phyloP scores from a whole-genome alignment of 2,329 filamentous ascomycete species.

The Thyridium curvatum region DNA sequence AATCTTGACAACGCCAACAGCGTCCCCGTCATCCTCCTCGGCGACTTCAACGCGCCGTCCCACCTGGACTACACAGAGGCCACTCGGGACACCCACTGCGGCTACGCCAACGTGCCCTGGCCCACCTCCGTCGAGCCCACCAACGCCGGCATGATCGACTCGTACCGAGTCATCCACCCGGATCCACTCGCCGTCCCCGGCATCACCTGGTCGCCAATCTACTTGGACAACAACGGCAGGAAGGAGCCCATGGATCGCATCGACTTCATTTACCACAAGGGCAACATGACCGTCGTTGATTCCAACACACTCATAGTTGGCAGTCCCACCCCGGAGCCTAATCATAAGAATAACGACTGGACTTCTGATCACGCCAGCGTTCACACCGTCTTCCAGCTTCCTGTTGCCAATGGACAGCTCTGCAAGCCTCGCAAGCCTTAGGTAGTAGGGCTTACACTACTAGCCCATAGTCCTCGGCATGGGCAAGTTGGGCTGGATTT shows the following conservation, averaged over 20 bases:
- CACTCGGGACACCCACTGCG: slow-evolving; percentile 26
- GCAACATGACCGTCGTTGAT: slow-evolving; percentile 19
- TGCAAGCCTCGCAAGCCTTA: too few relatives aligned
- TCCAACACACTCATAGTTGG: slow-evolving; percentile 25
- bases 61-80: slow-evolving; percentile 33
- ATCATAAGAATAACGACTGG: slow-evolving; percentile 32
- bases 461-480: too few relatives aligned
- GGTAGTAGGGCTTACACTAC: too few relatives aligned
- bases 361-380: slow-evolving; percentile 27
- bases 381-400: neutral
- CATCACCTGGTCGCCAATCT: slow-evolving; percentile 34
- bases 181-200: slow-evolving; percentile 24
- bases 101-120: slow-evolving; percentile 25
- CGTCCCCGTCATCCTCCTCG: slow-evolving; percentile 27
- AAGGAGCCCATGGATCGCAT: slow-evolving; percentile 33
- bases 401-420: too few relatives aligned
- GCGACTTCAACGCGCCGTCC: slow-evolving; percentile 37
- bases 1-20: slow-evolving; percentile 21
- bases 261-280: slow-evolving; percentile 35
- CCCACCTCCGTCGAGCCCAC: slow-evolving; percentile 27
- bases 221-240: slow-evolving; percentile 19
- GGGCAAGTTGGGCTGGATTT: too few relatives aligned
- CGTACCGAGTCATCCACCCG: slow-evolving; percentile 27
- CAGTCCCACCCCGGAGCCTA: slow-evolving; percentile 22
- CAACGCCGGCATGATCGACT: slow-evolving; percentile 30